Percentiles rank a stretch among this genome's conserved stretches.
These are phyloP conservation scores for Geotrichum candidum DNA, from an alignment of 1,139 yeast genomes.

Conservation along the genomic window DNA sequence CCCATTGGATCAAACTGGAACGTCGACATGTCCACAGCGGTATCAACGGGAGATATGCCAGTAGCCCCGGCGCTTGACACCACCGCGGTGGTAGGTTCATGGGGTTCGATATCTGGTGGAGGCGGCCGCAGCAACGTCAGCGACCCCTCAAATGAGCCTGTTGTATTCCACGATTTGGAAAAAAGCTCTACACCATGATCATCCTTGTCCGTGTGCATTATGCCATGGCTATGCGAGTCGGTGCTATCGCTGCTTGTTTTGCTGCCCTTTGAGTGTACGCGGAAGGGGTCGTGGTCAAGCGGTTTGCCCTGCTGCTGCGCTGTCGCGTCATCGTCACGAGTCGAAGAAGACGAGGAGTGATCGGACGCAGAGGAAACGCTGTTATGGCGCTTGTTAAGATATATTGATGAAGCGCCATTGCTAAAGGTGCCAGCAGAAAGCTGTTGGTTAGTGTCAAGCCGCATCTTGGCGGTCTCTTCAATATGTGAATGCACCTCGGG, in stretches of 20 bases:
- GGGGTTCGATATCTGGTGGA: conserved; percentile 11
- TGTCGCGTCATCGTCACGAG: conserved; percentile 1
- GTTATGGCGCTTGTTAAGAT: conserved; percentile 4
- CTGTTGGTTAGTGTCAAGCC: conserved; percentile 47
- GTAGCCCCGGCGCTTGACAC: conserved; percentile 2
- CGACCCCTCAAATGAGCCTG: conserved; percentile 17
- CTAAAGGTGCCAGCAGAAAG: background rate
- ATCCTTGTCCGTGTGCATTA: conserved; percentile 4
- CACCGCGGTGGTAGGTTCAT: background rate
- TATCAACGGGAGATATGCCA: conserved; percentile 5
- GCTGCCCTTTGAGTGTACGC: background rate
- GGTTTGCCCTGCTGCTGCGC: conserved; percentile 6
- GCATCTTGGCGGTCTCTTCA: conserved; percentile 52
- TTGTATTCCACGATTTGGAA: conserved; percentile 20
- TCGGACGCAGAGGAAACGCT: background rate
- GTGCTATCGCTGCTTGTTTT: background rate
- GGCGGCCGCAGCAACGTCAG: conserved; percentile 8
- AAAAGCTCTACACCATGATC: conserved; percentile 17
- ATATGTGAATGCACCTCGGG: conserved; percentile 57
- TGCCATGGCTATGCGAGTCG: background rate
- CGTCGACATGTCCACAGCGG: background rate
- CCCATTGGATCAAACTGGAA: conserved; percentile 14
- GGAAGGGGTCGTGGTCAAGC: conserved; percentile 13
- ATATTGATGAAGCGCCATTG: background rate
- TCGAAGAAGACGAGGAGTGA: conserved; percentile 5